These are phyloP conservation scores for Lepidium didymum DNA, from an alignment of 345 rosid genomes.

Conservation along the genomic window DNA sequence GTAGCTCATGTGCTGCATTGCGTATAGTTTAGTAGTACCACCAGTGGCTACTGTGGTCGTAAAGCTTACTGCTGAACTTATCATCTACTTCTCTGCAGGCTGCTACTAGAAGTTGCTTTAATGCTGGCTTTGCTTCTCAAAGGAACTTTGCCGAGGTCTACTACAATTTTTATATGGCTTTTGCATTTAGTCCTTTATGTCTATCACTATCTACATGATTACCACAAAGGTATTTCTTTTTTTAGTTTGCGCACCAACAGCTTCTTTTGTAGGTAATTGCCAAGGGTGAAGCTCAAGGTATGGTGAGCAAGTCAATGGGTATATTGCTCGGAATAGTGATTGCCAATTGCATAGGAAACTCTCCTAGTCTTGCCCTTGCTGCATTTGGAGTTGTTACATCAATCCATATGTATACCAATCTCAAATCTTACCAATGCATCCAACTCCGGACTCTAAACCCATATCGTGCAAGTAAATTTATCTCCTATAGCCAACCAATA, in stretches of 20 bases:
- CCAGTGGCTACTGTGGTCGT: background rate
- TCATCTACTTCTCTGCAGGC: conserved; percentile 41
- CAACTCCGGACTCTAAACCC: conserved; percentile 92
- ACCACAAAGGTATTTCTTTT: background rate
- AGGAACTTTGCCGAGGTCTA: conserved; percentile 98
- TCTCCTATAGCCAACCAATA: background rate
- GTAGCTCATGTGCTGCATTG: background rate
- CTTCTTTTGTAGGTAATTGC: conserved; percentile 68
- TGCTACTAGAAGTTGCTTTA: conserved; percentile 89
- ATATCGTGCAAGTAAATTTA: conserved; percentile 79
- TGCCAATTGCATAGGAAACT: conserved; percentile 70
- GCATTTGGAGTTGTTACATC: conserved; percentile 71
- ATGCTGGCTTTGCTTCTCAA: conserved; percentile 98
- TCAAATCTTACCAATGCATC: conserved; percentile 86
- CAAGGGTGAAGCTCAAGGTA: conserved; percentile 99
- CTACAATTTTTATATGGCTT: background rate
- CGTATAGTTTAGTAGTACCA: background rate
- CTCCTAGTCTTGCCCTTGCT: conserved; percentile 70
- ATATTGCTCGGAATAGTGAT: conserved; percentile 77
- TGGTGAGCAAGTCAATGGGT: conserved; percentile 91
- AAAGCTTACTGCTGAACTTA: background rate
- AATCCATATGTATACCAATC: conserved; percentile 94
- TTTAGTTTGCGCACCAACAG: background rate
- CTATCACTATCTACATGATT: background rate
- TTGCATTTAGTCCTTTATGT: background rate